Evolutionary conservation across 2,329 filamentous ascomycete genomes (phyloP).

Genomic region (Lecanoromycetidae sp.): DNA sequence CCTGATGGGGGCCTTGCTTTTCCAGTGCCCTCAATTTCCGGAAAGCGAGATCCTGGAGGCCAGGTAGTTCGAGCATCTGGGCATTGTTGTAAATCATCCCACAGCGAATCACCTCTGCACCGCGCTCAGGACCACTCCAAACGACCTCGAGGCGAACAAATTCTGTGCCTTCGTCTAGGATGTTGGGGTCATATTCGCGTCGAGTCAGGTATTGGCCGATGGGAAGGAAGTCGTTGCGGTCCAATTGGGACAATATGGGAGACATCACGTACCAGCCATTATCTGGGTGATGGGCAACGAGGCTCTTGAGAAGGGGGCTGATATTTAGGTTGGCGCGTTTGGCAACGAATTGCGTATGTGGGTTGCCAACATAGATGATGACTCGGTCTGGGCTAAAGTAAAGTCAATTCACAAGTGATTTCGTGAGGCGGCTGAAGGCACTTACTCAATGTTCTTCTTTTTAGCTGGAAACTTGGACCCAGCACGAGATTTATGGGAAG

Average conservation of each 20-base stretch:
- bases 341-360: constrained; percentile 4
- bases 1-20: background rate
- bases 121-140: background rate
- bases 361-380: constrained; percentile 12
- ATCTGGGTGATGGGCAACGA: background rate
- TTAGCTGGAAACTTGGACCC: background rate
- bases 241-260: constrained; percentile 5
- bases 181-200: constrained; percentile 8
- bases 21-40: constrained; percentile 10
- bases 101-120: constrained; percentile 1
- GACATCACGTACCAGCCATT: constrained; percentile 12
- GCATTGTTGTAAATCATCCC: constrained; percentile 1
- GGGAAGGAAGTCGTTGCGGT: constrained; percentile 4
- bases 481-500: too few species aligned
- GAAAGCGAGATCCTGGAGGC: constrained; percentile 9
- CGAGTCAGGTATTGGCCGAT: constrained; percentile 8
- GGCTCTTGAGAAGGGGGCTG: constrained; percentile 7
- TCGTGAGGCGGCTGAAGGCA: background rate
- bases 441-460: constrained; percentile 2
- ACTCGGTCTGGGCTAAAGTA: constrained; percentile 6
- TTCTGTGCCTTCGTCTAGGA: constrained; percentile 7
- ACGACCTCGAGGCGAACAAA: constrained; percentile 2
- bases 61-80: constrained; percentile 6
- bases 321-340: background rate
- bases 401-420: background rate